phyloP scores from a whole-genome alignment of 352 stramenopile species.

The Aphanomyces cochlioides region DNA sequence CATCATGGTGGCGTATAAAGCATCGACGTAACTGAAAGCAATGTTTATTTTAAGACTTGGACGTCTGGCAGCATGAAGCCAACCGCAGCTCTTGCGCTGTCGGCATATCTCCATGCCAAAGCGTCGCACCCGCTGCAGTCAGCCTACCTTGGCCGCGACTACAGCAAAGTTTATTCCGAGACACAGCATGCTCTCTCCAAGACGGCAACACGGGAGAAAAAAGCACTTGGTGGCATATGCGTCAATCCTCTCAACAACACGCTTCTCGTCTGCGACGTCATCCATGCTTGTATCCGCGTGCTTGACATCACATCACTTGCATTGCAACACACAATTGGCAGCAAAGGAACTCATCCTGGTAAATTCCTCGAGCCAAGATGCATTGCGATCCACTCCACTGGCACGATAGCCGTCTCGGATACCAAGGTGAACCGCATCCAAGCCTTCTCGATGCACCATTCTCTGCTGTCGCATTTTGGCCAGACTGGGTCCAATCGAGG shows the following conservation, averaged over 20 bases:
- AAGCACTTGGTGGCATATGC: constrained; percentile 31
- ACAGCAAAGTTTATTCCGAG: constrained; percentile 2
- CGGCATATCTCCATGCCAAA: background rate
- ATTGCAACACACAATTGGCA: constrained; percentile 40
- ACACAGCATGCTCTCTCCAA: background rate
- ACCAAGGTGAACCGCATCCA: constrained; percentile 52
- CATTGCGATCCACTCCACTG: constrained; percentile 57
- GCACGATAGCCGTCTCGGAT: constrained; percentile 57
- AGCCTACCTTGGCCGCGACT: constrained; percentile 15
- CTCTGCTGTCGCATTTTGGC: constrained; percentile 48
- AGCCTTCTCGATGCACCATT: constrained; percentile 51
- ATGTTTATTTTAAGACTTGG: background rate
- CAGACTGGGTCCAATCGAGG: constrained; percentile 39
- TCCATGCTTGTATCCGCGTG: constrained; percentile 39
- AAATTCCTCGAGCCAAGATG: constrained; percentile 52
- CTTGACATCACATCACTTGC: constrained; percentile 35
- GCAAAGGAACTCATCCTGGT: constrained; percentile 38
- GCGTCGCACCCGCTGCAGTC: constrained; percentile 18
- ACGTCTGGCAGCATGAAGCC: no score
- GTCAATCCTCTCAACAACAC: constrained; percentile 52
- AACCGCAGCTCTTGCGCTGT: background rate
- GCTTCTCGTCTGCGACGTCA: constrained; percentile 47
- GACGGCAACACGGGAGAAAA: background rate
- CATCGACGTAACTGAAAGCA: background rate
- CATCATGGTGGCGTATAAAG: constrained; percentile 52